Percentiles rank a stretch among this genome's conserved stretches.
These are phyloP conservation scores for Phialophora verrucosa DNA, from an alignment of 2,329 filamentous ascomycete species.

Conservation along the genomic window DNA sequence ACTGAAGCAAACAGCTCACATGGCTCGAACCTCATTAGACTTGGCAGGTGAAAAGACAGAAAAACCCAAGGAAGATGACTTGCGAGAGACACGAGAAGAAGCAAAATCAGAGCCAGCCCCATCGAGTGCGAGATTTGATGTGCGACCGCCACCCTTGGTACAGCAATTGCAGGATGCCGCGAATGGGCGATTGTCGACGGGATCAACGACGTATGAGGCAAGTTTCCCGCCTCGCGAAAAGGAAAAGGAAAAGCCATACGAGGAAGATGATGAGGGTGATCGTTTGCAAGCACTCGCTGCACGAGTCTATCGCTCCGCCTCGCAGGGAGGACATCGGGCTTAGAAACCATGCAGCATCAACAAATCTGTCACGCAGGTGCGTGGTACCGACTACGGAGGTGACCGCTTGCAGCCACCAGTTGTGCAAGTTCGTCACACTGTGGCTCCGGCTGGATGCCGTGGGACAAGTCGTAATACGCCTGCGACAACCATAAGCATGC, in stretches of 20 bases:
- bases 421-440: not conserved
- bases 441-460: not conserved
- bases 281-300: constrained; percentile 38
- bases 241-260: constrained; percentile 10
- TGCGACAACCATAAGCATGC: not conserved
- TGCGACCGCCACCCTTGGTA: constrained; percentile 36
- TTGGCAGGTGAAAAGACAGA: constrained; percentile 21
- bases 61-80: constrained; percentile 6
- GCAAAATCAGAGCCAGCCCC: constrained; percentile 19
- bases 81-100: constrained; percentile 4
- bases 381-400: not conserved
- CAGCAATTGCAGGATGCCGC: constrained; percentile 37
- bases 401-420: not conserved
- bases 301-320: constrained; percentile 39
- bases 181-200: constrained; percentile 18
- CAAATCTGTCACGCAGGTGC: not conserved
- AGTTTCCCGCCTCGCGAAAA: constrained; percentile 13
- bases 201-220: constrained; percentile 7
- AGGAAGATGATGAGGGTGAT: constrained; percentile 55
- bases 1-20: constrained; percentile 13
- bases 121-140: constrained; percentile 34
- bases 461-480: not conserved
- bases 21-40: constrained; percentile 28
- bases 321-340: constrained; percentile 36
- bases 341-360: not conserved